Conservation (phyloP, 495 filamentous ascomycete genomes). For the Xylaria bambusicola region DNA sequence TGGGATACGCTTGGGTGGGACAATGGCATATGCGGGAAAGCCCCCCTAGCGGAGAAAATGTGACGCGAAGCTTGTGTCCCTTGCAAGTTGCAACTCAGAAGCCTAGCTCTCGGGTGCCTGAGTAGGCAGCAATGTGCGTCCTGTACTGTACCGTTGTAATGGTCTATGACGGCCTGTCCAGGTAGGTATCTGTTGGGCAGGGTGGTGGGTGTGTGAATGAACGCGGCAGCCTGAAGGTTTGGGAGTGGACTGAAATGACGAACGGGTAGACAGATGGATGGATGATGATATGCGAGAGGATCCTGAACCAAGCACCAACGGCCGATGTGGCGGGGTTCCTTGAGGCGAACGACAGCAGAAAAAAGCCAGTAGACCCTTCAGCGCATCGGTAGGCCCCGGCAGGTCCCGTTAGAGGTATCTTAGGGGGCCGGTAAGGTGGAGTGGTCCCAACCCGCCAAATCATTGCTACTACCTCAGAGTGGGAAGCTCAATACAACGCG, state of each 20-base stretch:
- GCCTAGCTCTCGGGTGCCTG: slow-evolving; percentile 11
- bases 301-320: neutral
- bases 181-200: no score
- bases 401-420: no score
- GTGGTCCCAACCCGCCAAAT: no score
- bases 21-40: slow-evolving; percentile 11
- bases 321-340: no score
- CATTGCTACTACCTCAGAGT: no score
- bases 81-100: neutral
- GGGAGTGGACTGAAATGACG: slow-evolving; percentile 3
- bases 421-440: no score
- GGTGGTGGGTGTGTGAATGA: neutral
- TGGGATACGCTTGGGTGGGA: slow-evolving; percentile 17
- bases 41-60: slow-evolving; percentile 17
- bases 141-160: slow-evolving; percentile 7
- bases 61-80: slow-evolving; percentile 16
- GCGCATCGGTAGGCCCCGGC: no score
- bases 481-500: no score
- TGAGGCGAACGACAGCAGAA: no score
- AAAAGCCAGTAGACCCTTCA: no score
- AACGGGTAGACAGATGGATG: neutral
- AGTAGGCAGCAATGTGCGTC: neutral
- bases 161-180: no score
- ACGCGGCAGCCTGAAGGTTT: slow-evolving; percentile 6
- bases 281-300: slow-evolving; percentile 7